phyloP scores from a whole-genome alignment of 192 early-diverging fungal species.

The Helicostylum pulchrum region DNA sequence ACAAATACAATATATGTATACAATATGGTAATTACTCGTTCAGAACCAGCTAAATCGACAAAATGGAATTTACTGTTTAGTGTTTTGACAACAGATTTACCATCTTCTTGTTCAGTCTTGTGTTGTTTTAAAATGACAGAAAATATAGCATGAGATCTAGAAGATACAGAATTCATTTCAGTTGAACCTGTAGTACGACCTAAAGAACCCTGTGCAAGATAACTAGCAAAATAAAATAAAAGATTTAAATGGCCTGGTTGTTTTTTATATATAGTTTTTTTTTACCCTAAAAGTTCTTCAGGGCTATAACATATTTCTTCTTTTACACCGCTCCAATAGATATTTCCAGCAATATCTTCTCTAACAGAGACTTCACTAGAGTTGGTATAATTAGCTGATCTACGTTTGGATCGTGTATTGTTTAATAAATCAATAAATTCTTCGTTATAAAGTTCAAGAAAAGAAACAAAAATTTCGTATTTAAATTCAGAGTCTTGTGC shows the following conservation, averaged over 20 bases:
- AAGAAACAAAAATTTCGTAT: slow-evolving; percentile 71
- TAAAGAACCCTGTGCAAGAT: slow-evolving; percentile 51
- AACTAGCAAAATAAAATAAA: slow-evolving; percentile 35
- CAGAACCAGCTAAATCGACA: slow-evolving; percentile 97
- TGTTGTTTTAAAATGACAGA: slow-evolving; percentile 83
- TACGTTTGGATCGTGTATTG: slow-evolving; percentile 33
- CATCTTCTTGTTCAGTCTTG: slow-evolving; percentile 36
- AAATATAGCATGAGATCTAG: slow-evolving; percentile 97
- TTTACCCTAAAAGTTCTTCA: slow-evolving; percentile 58
- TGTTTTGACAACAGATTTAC: slow-evolving; percentile 17
- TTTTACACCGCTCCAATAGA: slow-evolving; percentile 79
- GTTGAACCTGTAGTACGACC: slow-evolving; percentile 81
- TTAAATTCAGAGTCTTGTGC: slow-evolving; percentile 36
- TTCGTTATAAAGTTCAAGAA: slow-evolving; percentile 97
- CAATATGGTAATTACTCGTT: slow-evolving; percentile 51
- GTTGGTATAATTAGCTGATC: slow-evolving; percentile 20
- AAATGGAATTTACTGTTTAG: slow-evolving; percentile 85
- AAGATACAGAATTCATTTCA: slow-evolving; percentile 92
- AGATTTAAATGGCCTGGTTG: background rate
- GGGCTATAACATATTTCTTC: slow-evolving; percentile 71
- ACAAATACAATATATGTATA: background rate
- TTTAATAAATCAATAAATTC: slow-evolving; percentile 88
- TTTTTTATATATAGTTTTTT: background rate
- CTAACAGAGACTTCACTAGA: slow-evolving; percentile 49
- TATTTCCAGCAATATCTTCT: slow-evolving; percentile 84